Evolutionary conservation across 2,329 filamentous ascomycete genomes (phyloP).

Genomic region (Furcasterigmium furcatum): DNA sequence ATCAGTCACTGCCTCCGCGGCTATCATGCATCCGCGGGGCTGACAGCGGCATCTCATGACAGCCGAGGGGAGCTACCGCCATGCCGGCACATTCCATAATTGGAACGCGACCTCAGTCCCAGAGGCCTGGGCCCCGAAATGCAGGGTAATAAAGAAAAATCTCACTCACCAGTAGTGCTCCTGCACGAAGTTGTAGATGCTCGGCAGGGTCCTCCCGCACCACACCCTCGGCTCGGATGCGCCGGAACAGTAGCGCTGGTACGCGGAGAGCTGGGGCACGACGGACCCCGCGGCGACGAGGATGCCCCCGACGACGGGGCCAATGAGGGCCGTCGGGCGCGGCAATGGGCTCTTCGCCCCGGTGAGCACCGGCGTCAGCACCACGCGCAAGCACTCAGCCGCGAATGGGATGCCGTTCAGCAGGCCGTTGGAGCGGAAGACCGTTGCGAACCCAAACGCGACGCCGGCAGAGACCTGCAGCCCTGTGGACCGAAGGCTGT

Average conservation of each 20-base stretch:
- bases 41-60: too few species aligned
- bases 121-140: too few species aligned
- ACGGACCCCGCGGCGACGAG: slow-evolving; percentile 65
- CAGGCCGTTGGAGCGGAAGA: slow-evolving; percentile 82
- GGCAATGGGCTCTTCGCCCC: slow-evolving; percentile 14
- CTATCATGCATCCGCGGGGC: too few species aligned
- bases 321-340: slow-evolving; percentile 41
- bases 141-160: too few species aligned
- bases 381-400: slow-evolving; percentile 43
- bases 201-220: slow-evolving; percentile 73
- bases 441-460: slow-evolving; percentile 68
- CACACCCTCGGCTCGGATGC: slow-evolving; percentile 55
- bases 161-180: slow-evolving; percentile 78
- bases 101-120: too few species aligned
- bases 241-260: slow-evolving; percentile 61
- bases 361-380: slow-evolving; percentile 35
- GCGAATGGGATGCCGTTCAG: slow-evolving; percentile 77
- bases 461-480: slow-evolving; percentile 61
- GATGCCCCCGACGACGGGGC: slow-evolving; percentile 64
- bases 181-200: slow-evolving; percentile 91
- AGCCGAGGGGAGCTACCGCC: too few species aligned
- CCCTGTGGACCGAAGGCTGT: slow-evolving; percentile 33
- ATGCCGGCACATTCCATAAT: too few species aligned
- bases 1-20: too few species aligned
- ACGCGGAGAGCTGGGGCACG: slow-evolving; percentile 74